phyloP scores from a whole-genome alignment of 495 filamentous ascomycete genomes.

The Astrothelium subdiscretum region DNA sequence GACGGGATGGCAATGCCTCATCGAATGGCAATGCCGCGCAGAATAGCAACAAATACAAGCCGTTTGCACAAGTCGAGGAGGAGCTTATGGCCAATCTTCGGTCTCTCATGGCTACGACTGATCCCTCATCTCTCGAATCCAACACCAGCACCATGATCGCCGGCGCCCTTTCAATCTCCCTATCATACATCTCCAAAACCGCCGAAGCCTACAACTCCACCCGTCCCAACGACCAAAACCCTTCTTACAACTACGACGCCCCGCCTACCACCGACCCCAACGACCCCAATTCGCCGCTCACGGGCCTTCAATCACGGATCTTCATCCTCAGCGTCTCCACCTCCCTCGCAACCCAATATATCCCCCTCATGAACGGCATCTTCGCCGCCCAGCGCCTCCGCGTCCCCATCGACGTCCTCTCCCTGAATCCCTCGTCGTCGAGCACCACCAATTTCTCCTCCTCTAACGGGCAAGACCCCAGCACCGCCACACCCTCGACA shows the following conservation, averaged over 20 bases:
- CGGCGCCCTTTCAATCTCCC: constrained; percentile 79
- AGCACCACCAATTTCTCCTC: not conserved
- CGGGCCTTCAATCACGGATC: constrained; percentile 60
- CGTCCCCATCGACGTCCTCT: constrained; percentile 83
- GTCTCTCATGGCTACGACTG: constrained; percentile 54
- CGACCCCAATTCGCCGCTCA: not conserved
- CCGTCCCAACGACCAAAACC: constrained; percentile 11
- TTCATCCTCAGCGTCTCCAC: constrained; percentile 61
- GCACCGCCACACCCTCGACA: constrained; percentile 26
- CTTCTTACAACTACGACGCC: constrained; percentile 13
- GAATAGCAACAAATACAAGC: constrained; percentile 84
- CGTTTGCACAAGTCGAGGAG: constrained; percentile 74
- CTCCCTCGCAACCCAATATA: constrained; percentile 81
- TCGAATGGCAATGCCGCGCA: constrained; percentile 13
- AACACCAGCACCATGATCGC: constrained; percentile 72
- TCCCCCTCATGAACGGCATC: constrained; percentile 93
- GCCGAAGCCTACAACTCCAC: constrained; percentile 33
- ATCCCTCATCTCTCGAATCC: constrained; percentile 41
- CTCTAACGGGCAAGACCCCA: not conserved
- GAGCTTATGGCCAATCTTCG: constrained; percentile 61
- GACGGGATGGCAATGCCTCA: not conserved
- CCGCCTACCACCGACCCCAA: constrained; percentile 8
- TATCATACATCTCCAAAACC: constrained; percentile 71
- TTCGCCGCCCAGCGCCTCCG: constrained; percentile 80
- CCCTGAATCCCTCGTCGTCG: constrained; percentile 37